Conservation (phyloP, 208 protist genomes). For the Leishmania mexicana region DNA sequence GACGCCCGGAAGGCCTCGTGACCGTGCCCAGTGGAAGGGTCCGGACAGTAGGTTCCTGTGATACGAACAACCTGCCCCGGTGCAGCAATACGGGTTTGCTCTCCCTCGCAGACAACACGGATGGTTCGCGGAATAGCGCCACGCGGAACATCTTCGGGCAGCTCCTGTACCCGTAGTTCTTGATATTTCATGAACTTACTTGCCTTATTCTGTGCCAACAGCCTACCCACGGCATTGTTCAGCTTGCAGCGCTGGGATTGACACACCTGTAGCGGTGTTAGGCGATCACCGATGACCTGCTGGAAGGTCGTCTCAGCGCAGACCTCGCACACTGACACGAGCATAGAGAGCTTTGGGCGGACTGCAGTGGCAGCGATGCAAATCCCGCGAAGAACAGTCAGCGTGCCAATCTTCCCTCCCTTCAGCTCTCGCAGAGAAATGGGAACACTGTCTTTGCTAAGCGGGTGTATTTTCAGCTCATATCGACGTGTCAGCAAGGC, state of each 20-base stretch:
- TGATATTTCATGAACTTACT: slow-evolving; percentile 89
- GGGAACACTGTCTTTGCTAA: slow-evolving; percentile 42
- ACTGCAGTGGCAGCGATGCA: slow-evolving; percentile 88
- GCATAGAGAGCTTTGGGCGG: slow-evolving; percentile 81
- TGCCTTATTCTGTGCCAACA: slow-evolving; percentile 88
- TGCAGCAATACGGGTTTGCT: slow-evolving; percentile 77
- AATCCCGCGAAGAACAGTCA: slow-evolving; percentile 84
- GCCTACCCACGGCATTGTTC: slow-evolving; percentile 75
- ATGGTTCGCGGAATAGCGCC: slow-evolving; percentile 88
- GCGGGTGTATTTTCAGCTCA: slow-evolving; percentile 69
- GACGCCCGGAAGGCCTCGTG: slow-evolving; percentile 85
- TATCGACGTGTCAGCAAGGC: slow-evolving; percentile 70
- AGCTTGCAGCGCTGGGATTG: slow-evolving; percentile 89
- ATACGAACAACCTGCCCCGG: slow-evolving; percentile 85
- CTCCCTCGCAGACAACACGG: slow-evolving; percentile 85
- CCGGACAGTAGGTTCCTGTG: slow-evolving; percentile 81
- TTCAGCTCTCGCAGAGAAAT: slow-evolving; percentile 75
- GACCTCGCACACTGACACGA: slow-evolving; percentile 89
- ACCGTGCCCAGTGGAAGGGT: slow-evolving; percentile 82
- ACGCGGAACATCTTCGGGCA: slow-evolving; percentile 86
- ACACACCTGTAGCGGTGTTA: slow-evolving; percentile 83
- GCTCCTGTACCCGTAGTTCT: slow-evolving; percentile 88
- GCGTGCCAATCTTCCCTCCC: slow-evolving; percentile 73
- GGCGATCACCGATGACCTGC: slow-evolving; percentile 86
- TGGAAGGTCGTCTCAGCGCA: slow-evolving; percentile 91